Evolutionary conservation across 2,329 filamentous ascomycete genomes (phyloP), one percentile per base, ranked within the genome.

Genomic region (Rhynchosporium graminicola): DNA sequence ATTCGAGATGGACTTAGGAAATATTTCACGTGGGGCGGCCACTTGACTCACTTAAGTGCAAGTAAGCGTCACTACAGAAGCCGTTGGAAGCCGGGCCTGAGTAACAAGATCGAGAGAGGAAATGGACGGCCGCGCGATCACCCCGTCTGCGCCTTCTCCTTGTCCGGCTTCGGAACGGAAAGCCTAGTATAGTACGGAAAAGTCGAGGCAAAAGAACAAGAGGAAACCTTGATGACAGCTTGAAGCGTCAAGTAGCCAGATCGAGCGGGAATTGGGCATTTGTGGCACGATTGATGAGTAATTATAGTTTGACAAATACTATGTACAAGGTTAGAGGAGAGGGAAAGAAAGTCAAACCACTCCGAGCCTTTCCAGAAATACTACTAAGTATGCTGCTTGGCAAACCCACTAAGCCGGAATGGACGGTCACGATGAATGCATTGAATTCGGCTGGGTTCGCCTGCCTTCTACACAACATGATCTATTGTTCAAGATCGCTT

Each of bases 41-140:
- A 54, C 50, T 54, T 54, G 50, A 54, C 50, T 54, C 50, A 54
- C 36, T 54, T 38, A 33, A 54, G 50, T 9, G 33, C 38, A 28
- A 54, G 50, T 54, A 54, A 54, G 50, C 50, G 50, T 54, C 50
- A 54, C 48, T 38, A 46, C n/a, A 9, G 33, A 36, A 52, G 50
- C 50, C 50, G 50, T 54, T 54, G 50, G 4, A 54, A 54, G 50
- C 50, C 50, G 50, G 50, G 31, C 33, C n/a, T 42, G 3, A 54
- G 26, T 13, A 13, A 54, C 50, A n/a, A 26, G 7, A 12, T 28
- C n/a, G 10, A 10, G n/a, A 8, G 7, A 10, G n/a, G n/a, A 46
- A 40, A 42, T 33, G 10, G 36, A 54, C 38, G 50, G 50, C 33
- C 50, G 50, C 50, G 50, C 36, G 33, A 40, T 54, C 50, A 40